Evolutionary conservation across 2,329 filamentous ascomycete genomes (phyloP), one percentile per base, ranked within the genome.

Genomic region (Aplosporella prunicola): DNA sequence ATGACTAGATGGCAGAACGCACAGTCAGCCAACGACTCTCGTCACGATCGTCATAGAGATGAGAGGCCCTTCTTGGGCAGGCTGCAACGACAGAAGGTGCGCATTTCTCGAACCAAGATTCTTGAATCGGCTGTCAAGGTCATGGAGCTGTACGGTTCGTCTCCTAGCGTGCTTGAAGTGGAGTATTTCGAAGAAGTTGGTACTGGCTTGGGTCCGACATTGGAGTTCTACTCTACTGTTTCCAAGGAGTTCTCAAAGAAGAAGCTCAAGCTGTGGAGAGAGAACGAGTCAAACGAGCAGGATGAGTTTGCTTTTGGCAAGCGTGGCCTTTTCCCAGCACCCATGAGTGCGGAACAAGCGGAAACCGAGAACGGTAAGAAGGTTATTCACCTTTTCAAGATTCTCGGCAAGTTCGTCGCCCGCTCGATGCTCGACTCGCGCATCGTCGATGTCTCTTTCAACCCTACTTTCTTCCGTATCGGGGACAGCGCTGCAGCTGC

Each of bases 111-210:
- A 28, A 78, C 77, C n/a, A 87, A 93, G 51, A 95, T 98, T 30
- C 70, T 98, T 6, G 91, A 98, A 57, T 96, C 91, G 10, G 91
- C 91, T 0, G 71, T 96, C 58, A 98, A 98, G 61, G 91, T 98
- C 20, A 96, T 98, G 89, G 89, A 98, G 50, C 74, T 96, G 3
- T 98, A 98, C 51, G 91, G 91, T 1, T 85, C 85, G n/a, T 93
- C 89, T 1, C 85, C 93, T 42, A 96, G 89, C 56, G 84, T 96
- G 18, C 66, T 98, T 1, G 91, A 98, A 55, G 89, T 98, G 2
- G 93, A 98, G 53, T 98, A 98, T 54, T 98, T 98, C 49, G 91
- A 96, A 52, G 91, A 98, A 62, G 91, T 98, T 15, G 91, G 91
- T 40, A 98, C 93, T 16, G 91, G 91, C 31, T 71, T 98, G 30